Base-by-base conservation (phyloP, 2,329 filamentous ascomycete genomes). In the Rhinocladiella mackenziei region DNA sequence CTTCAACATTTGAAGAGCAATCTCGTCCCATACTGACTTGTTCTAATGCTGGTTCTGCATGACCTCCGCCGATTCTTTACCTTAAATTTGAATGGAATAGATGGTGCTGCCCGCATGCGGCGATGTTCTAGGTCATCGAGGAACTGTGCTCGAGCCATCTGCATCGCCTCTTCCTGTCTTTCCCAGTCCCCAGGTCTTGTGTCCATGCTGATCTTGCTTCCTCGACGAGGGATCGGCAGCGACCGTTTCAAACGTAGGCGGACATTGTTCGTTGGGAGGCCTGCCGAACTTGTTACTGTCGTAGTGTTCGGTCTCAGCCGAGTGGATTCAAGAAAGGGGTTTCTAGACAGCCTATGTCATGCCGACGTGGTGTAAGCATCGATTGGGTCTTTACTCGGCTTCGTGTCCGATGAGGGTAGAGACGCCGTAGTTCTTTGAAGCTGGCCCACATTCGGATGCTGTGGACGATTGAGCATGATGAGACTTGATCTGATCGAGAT, bases 381-480 rank as follows among this genome's bases (percentile, higher is more conserved):
- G 71, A 74, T 45, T 65, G 69, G 5, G 70, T 62, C 50, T 68
- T 72, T 22, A 67, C 66, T 20, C 73, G 60, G 38, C 62, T 66
- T 17, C 69, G n/a, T 64, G 48, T 70, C 72, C 1, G 70, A 73
- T 3, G 70, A 73, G 18, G 70, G 69, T 32, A 62, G 50, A 13
- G 66, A n/a, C 67, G 22, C 64, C 58, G 32, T 66, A 60, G 37
- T 51, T 53, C 45, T 55, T 50, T 4, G 13, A 22, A 10, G 39
- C 36, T 5, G 43, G 10, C 26, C 34, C 29, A 18, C 31, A 17
- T n/a, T 34, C 31, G 7, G 31, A 33, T 25, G 31, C 13, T 15
- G 1, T 14, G 19, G 33, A 28, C 14, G 20, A 17, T 13, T 37
- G 32, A 18, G 34, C 4, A 20, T 37, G 13, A 17, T 31, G 22